Base-by-base conservation (phyloP, 768 basidiomycete species). In the Boletus rubropictus region DNA sequence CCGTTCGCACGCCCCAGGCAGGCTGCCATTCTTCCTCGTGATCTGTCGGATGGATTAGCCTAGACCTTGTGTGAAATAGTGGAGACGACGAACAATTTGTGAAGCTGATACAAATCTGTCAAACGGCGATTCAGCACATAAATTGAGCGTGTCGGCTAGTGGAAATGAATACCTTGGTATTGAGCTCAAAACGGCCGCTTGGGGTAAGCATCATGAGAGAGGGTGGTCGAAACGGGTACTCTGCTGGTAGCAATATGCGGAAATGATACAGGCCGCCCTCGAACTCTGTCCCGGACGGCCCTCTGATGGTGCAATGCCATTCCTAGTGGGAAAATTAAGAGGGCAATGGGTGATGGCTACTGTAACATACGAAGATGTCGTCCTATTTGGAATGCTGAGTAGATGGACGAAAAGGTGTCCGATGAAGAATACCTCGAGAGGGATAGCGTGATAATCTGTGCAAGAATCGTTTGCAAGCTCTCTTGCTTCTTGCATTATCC, bases 11-110 rank as follows among this genome's bases (percentile, higher is more conserved):
- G 46, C 95, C 95, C 95, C 95, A 98, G 21, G 92, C 91, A 31
- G 95, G 95, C 66, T 97, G 93, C 95, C 95, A 98, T 27, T 89
- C 75, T 56, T 97, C 95, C 67, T 93, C 90, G 55, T 97, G 93
- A 72, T 95, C 87, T 90, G 57, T 34, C 17, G 7, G 38, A 55
- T 51, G 39, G 50, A 37, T 62, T 44, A 66, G 56, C 49, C 64
- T 67, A 68, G 64, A 53, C 58, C 50, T 29, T 28, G 41, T 48
- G 51, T 51, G 49, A 53, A 56, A 50, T 47, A n/a, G 47, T 14
- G 50, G 42, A 46, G 39, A 39, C 34, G 28, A 73, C 84, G 44
- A 58, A 92, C 89, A 93, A 55, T 76, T 92, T 37, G 89, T 93
- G 65, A 92, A 93, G 63, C 89, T 92, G 59, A 93, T 91, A 65